Conservation (phyloP, 257 asterid species). For the Fraxinus cuspidata region DNA sequence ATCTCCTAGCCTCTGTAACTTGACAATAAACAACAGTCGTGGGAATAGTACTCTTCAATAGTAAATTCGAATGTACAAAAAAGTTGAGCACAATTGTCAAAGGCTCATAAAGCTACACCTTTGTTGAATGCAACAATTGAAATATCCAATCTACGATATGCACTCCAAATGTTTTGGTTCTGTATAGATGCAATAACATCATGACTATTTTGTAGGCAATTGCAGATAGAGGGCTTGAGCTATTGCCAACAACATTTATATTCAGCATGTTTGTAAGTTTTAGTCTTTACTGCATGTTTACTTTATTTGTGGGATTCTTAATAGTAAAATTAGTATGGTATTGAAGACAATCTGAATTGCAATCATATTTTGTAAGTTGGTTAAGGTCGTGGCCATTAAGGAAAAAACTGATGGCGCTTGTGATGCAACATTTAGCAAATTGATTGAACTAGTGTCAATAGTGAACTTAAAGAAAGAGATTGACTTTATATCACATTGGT, state of each 20-base stretch:
- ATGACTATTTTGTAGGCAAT: constrained; percentile 65
- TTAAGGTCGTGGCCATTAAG: not conserved
- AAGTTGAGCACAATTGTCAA: not conserved
- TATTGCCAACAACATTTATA: constrained; percentile 66
- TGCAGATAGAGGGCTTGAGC: constrained; percentile 93
- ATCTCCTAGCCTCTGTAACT: no score
- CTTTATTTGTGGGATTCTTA: constrained; percentile 1
- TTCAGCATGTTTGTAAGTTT: constrained; percentile 72
- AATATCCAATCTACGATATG: not conserved
- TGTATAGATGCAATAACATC: constrained; percentile 6
- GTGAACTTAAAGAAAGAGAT: not conserved
- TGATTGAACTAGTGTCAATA: not conserved
- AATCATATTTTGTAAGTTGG: not conserved
- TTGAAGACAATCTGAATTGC: not conserved
- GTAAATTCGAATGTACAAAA: no score
- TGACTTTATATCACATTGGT: not conserved
- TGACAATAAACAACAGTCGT: no score
- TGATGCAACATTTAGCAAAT: not conserved
- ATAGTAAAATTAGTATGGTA: not conserved
- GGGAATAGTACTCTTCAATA: no score
- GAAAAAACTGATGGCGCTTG: not conserved
- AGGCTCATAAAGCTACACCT: not conserved
- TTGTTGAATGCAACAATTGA: constrained; percentile 8
- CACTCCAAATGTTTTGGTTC: not conserved
- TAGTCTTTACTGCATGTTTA: constrained; percentile 16